Evolutionary conservation across 2,329 filamentous ascomycete species (phyloP), one percentile per base, ranked within the genome.

Genomic region (Spiromastix sp.): DNA sequence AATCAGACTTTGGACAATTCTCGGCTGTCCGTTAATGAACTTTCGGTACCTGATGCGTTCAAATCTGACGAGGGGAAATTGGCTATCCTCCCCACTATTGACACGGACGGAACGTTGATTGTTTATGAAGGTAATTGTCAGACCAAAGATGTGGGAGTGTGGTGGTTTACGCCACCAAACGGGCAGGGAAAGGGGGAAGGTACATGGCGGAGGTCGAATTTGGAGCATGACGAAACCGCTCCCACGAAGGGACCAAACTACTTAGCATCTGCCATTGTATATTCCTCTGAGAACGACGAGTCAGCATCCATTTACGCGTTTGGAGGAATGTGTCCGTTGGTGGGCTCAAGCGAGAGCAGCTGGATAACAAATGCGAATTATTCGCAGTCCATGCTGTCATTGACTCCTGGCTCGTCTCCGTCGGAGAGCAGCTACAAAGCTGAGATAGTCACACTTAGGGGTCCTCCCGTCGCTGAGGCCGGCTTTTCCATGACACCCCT

Each of bases 401-500:
- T 81, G 0, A 52, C 61, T 28, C 53, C 54, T 9, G 17, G 40
- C 10, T 34, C 30, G 5, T 42, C 31, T 41, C 51, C 27, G 10
- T 19, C 42, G 31, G 41, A 44, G 24, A 31, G 36, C 16, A 42
- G 48, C 1, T 73, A 71, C 47, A 52, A 64, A 7, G 48, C 71
- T 5, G 63, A 61, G 12, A 51, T 69, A 3, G 65, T 67, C 1
- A 58, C 68, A 4, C 65, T 64, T 38, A 66, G 72, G 30, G 80
- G 79, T 3, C 58, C 81, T 50, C 82, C 84, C 0, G 72, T 87
- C 28, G 71, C 85, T 2, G 85, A 93, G 59, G 89, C 89, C 6
- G 89, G 89, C 6, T 93, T 93, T 60, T 81, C 79, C 1, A 72
- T 93, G 33, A 93, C 87, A 1, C 70, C 77, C 0, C 63, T 95